A percentile compares a stretch with the other conserved stretches of the same genome.
phyloP scores from a whole-genome alignment of 495 filamentous ascomycete genomes.

The Hypoxylon subgilvum region DNA sequence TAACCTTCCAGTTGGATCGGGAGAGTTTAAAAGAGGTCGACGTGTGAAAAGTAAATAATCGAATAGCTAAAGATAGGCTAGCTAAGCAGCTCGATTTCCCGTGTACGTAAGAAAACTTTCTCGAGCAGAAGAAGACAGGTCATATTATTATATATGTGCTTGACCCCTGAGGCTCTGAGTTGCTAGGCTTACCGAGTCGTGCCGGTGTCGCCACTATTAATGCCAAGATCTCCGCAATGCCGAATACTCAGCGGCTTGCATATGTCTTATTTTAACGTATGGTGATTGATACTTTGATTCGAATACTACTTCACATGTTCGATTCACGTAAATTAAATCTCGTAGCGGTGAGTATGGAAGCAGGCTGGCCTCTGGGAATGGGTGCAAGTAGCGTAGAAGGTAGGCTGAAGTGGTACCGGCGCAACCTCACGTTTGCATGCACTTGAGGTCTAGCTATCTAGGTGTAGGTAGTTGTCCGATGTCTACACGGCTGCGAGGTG shows the following conservation, averaged over 20 bases:
- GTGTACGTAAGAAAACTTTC: neutral
- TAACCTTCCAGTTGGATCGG: no score
- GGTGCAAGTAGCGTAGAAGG: no score
- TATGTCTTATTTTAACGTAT: neutral
- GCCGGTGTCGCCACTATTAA: slow-evolving; percentile 19
- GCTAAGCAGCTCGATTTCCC: no score
- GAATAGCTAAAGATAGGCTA: neutral
- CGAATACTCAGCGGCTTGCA: neutral
- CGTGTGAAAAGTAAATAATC: neutral
- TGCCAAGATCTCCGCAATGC: slow-evolving; percentile 21
- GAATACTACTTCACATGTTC: no score
- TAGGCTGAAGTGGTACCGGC: neutral
- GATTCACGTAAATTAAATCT: neutral
- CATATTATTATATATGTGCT: slow-evolving; percentile 15
- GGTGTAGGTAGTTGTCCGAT: neutral
- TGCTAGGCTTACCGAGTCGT: slow-evolving; percentile 22
- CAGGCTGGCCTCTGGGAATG: neutral
- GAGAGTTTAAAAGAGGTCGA: no score
- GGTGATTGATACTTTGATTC: no score
- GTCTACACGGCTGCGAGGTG: no score
- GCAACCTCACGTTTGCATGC: neutral
- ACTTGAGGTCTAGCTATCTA: neutral
- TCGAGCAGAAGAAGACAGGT: neutral
- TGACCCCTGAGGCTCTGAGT: slow-evolving; percentile 20
- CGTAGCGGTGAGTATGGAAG: neutral